Conservation (phyloP, 2,329 filamentous ascomycete species). For the Pseudocercospora fijiensis region DNA sequence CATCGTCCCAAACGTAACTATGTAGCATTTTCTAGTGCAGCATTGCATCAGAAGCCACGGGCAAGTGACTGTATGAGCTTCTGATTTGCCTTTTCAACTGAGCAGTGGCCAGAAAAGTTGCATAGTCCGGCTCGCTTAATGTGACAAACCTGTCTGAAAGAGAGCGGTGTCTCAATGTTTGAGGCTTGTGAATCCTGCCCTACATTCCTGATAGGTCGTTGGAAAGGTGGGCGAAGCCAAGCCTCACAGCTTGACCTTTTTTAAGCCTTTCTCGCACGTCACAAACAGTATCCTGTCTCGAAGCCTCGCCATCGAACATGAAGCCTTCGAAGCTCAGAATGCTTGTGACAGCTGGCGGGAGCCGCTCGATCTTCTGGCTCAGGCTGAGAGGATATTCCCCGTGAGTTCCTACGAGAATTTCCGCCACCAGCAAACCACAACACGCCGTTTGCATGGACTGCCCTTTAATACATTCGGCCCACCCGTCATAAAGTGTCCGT, state of each 20-base stretch:
- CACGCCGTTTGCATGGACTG: neutral
- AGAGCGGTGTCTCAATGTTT: neutral
- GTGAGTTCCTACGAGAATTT: neutral
- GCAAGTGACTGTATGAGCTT: neutral
- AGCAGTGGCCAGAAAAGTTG: neutral
- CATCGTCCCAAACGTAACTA: neutral
- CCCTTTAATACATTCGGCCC: neutral
- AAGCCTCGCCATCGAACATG: neutral
- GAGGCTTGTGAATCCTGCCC: neutral
- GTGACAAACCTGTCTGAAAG: neutral
- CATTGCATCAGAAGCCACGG: neutral
- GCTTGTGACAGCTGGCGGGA: neutral
- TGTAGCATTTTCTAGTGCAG: neutral
- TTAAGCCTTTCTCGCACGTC: neutral
- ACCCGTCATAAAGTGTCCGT: neutral
- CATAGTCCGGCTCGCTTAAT: neutral
- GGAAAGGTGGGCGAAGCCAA: neutral
- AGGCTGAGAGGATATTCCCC: neutral
- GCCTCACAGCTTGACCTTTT: neutral
- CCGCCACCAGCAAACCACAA: neutral
- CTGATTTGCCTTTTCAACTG: neutral
- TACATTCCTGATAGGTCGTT: neutral
- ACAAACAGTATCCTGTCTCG: neutral
- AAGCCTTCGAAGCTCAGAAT: neutral
- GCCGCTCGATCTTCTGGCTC: neutral